A percentile compares a stretch with the other conserved stretches of the same genome.
Evolutionary conservation across 2,329 filamentous ascomycete genomes (phyloP).

Genomic region (Tolypocladium nubicola): DNA sequence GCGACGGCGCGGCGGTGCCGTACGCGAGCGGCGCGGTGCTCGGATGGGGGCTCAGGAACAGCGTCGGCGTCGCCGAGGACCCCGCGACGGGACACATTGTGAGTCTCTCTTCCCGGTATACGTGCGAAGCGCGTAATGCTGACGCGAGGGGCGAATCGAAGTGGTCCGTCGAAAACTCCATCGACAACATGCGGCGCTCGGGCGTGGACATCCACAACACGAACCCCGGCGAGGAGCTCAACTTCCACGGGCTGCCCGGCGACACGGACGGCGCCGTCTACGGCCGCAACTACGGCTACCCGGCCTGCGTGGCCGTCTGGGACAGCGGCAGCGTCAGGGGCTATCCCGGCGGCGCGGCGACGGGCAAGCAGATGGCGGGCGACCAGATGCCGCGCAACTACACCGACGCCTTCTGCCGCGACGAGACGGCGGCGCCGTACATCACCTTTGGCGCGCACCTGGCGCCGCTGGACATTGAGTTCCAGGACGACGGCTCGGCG

Average conservation of each 20-base stretch:
- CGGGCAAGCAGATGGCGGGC: constrained; percentile 12
- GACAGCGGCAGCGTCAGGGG: constrained; percentile 20
- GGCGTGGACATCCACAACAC: constrained; percentile 49
- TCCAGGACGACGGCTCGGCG: constrained; percentile 40
- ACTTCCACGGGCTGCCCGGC: constrained; percentile 51
- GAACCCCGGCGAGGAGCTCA: constrained; percentile 63
- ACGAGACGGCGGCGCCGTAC: constrained; percentile 9
- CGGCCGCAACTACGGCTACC: constrained; percentile 51
- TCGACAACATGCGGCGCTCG: constrained; percentile 45
- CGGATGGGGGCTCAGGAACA: constrained; percentile 61
- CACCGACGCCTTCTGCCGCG: constrained; percentile 12
- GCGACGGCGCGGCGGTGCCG: constrained; percentile 13
- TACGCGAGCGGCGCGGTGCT: constrained; percentile 34
- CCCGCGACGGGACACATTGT: constrained; percentile 32
- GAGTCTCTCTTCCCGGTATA: not conserved
- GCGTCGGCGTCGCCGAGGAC: constrained; percentile 55
- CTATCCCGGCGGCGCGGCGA: constrained; percentile 18
- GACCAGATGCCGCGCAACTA: constrained; percentile 9
- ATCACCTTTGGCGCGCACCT: constrained; percentile 36
- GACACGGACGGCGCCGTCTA: constrained; percentile 9
- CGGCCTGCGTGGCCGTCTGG: constrained; percentile 51
- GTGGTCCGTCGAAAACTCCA: constrained; percentile 55
- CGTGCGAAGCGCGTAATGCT: not conserved
- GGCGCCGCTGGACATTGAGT: constrained; percentile 55
- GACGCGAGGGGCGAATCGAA: not conserved